A percentile compares a stretch with the other conserved stretches of the same genome.
Evolutionary conservation across 768 basidiomycete species (phyloP).

Genomic region (Pisolithus marmoratus): DNA sequence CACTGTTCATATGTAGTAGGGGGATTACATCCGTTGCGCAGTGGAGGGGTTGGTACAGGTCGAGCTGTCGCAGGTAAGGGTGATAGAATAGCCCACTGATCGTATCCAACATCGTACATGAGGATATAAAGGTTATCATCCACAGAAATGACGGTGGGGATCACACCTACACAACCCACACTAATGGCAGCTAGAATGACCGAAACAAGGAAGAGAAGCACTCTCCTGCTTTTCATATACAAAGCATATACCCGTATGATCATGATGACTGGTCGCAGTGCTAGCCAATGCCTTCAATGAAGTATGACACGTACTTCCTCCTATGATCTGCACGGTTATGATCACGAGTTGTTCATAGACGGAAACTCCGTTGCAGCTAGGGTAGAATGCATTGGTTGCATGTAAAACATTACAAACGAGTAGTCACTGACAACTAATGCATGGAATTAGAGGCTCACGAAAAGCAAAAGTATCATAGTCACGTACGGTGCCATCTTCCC

Average conservation of each 20-base stretch:
- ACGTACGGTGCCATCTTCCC: background rate
- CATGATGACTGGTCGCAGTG: too few relatives aligned
- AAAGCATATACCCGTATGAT: too few relatives aligned
- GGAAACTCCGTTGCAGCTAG: slow-evolving; percentile 2
- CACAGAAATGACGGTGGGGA: background rate
- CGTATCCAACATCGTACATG: too few relatives aligned
- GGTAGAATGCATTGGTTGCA: background rate
- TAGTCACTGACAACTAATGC: slow-evolving; percentile 11
- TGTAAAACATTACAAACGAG: background rate
- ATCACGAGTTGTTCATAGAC: background rate
- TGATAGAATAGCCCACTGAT: slow-evolving; percentile 9
- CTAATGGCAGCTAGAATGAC: background rate
- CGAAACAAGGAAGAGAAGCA: background rate
- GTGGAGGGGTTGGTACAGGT: background rate
- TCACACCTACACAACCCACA: slow-evolving; percentile 5
- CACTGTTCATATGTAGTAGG: too few relatives aligned
- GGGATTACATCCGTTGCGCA: background rate
- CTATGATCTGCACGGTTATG: slow-evolving; percentile 6
- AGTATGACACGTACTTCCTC: slow-evolving; percentile 2
- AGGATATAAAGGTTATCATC: background rate
- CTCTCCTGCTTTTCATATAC: too few relatives aligned
- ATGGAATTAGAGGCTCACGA: background rate
- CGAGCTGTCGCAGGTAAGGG: too few relatives aligned
- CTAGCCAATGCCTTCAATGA: too few relatives aligned
- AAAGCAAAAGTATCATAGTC: background rate